These are phyloP conservation scores for Aspergillus ruber DNA, from an alignment of 2,329 filamentous ascomycete genomes.

Conservation along the genomic window DNA sequence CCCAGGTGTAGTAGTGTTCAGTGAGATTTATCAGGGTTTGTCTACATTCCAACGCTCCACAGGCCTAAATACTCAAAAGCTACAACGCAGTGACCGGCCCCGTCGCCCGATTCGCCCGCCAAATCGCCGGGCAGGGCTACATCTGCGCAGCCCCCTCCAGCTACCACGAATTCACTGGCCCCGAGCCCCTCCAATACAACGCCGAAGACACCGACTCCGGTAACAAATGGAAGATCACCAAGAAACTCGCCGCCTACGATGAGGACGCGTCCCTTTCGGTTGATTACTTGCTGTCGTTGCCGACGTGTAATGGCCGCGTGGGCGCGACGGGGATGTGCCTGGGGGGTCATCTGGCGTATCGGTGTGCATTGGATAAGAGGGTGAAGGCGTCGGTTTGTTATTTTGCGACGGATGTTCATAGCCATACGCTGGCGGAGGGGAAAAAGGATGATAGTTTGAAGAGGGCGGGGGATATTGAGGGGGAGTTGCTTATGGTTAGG, in stretches of 20 bases:
- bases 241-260: slow-evolving; percentile 82
- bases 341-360: slow-evolving; percentile 77
- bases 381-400: slow-evolving; percentile 75
- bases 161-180: slow-evolving; percentile 88
- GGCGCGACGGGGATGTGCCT: slow-evolving; percentile 87
- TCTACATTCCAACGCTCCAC: background rate
- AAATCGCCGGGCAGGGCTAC: slow-evolving; percentile 88
- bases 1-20: slow-evolving; percentile 81
- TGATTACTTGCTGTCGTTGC: slow-evolving; percentile 62
- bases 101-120: slow-evolving; percentile 79
- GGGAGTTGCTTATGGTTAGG: slow-evolving; percentile 67
- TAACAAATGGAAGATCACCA: slow-evolving; percentile 78
- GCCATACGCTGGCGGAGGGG: slow-evolving; percentile 63
- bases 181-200: slow-evolving; percentile 78
- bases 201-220: slow-evolving; percentile 79
- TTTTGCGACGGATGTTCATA: slow-evolving; percentile 90
- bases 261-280: slow-evolving; percentile 65
- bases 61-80: background rate
- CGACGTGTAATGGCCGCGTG: slow-evolving; percentile 74
- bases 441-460: slow-evolving; percentile 58
- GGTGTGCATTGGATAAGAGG: slow-evolving; percentile 66
- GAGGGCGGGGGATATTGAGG: slow-evolving; percentile 61
- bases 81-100: slow-evolving; percentile 68
- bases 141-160: slow-evolving; percentile 85
- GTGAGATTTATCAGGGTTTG: slow-evolving; percentile 90